Evolutionary conservation across 2,329 filamentous ascomycete species (phyloP).

Genomic region (Dendryphion nanum): DNA sequence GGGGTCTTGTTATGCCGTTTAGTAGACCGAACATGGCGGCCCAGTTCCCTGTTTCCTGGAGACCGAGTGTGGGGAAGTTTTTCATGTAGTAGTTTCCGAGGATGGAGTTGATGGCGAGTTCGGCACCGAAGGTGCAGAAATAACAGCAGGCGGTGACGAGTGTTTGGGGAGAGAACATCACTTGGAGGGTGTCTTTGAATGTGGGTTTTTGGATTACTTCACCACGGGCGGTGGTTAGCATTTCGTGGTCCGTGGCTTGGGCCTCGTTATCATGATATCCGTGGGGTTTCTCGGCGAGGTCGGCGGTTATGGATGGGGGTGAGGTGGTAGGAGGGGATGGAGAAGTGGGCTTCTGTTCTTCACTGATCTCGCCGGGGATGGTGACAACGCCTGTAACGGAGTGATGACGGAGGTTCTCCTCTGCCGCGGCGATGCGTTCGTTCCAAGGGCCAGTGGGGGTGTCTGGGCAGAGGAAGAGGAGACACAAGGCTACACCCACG

Average conservation of each 20-base stretch:
- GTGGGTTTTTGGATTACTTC: constrained; percentile 64
- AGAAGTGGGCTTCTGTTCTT: constrained; percentile 50
- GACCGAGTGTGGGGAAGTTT: constrained; percentile 53
- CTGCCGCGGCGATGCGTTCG: constrained; percentile 61
- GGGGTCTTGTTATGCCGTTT: constrained; percentile 63
- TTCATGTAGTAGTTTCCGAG: constrained; percentile 56
- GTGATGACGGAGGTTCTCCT: constrained; percentile 50
- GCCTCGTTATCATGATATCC: constrained; percentile 29
- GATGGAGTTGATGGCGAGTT: constrained; percentile 59
- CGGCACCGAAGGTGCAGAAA: constrained; percentile 59
- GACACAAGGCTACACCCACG: constrained; percentile 59
- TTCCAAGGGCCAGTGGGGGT: constrained; percentile 79
- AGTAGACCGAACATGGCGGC: constrained; percentile 73
- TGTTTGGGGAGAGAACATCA: constrained; percentile 61
- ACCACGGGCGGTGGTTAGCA: constrained; percentile 52
- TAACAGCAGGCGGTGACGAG: constrained; percentile 54
- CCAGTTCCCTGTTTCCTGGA: constrained; percentile 56
- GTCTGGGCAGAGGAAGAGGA: constrained; percentile 73
- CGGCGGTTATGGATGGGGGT: constrained; percentile 30
- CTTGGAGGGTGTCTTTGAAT: constrained; percentile 56
- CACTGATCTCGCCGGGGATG: constrained; percentile 49
- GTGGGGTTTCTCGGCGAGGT: constrained; percentile 18
- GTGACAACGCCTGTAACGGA: constrained; percentile 16
- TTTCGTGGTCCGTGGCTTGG: constrained; percentile 42
- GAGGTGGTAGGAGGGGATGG: background rate